phyloP scores from a whole-genome alignment of 2,329 filamentous ascomycete species.

The Colletotrichum tamarilloi region DNA sequence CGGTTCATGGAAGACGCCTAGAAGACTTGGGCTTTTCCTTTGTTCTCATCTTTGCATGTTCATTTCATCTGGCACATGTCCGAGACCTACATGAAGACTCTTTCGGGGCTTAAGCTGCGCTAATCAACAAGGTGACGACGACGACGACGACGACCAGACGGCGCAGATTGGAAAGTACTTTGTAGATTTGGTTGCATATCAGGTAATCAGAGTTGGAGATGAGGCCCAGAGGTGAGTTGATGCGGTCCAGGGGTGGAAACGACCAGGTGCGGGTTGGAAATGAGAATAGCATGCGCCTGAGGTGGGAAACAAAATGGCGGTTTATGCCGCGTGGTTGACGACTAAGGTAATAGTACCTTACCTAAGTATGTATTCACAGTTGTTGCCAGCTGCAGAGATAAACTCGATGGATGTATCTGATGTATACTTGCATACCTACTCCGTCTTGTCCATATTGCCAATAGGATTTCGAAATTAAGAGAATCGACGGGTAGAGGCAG shows the following conservation, averaged over 20 bases:
- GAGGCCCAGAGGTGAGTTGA: slow-evolving; percentile 8
- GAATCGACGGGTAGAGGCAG: background rate
- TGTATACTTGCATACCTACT: no score
- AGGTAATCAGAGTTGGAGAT: slow-evolving; percentile 31
- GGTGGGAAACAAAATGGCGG: slow-evolving; percentile 10
- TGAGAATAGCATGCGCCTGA: slow-evolving; percentile 13
- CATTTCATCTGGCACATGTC: slow-evolving; percentile 16
- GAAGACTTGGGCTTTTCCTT: slow-evolving; percentile 10
- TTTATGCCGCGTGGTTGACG: slow-evolving; percentile 9
- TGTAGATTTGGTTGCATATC: background rate
- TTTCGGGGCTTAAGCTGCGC: slow-evolving; percentile 23
- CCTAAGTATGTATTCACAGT: no score
- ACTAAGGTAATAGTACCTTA: no score
- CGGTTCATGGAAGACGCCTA: slow-evolving; percentile 17
- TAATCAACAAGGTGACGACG: background rate
- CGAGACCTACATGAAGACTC: slow-evolving; percentile 14
- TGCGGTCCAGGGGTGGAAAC: slow-evolving; percentile 15
- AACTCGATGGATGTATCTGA: no score
- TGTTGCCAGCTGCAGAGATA: no score
- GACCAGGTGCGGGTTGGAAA: slow-evolving; percentile 10
- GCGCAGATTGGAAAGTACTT: background rate
- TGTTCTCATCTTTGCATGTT: background rate
- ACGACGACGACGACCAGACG: background rate
- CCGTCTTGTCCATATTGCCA: background rate
- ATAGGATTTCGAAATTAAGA: background rate